Base-by-base conservation (phyloP, 2,329 filamentous ascomycete species). In the Cladosporium sp. region DNA sequence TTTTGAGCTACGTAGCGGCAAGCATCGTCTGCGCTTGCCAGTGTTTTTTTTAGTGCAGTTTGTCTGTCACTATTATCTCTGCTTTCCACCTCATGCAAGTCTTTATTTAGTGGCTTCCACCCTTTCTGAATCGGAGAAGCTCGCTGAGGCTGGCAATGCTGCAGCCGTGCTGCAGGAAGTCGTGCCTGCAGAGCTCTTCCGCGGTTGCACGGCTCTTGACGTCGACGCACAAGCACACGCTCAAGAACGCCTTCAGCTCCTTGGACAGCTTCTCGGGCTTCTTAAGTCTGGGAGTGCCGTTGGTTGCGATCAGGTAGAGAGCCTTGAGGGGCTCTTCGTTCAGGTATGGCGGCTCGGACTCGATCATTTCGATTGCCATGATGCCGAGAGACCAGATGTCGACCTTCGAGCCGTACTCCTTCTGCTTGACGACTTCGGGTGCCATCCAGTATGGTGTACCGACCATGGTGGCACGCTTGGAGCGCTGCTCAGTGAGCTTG, bases 381-480 rank as follows among this genome's bases (percentile, higher is more conserved):
- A 99, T 99, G 75, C 95, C 95, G 68, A 99, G 84, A 34, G 93
- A 97, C 95, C 95, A 99, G 76, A 98, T 97, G 77, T 99, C 95
- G 69, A 98, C 95, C 84, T 98, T 98, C 76, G 92, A 91, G 47
- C 94, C 95, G 75, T 99, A 99, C 80, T 97, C 94, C 83, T 98
- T 98, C 79, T 98, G 95, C 83, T 98, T 98, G 77, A 99, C 95
- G 54, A 99, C 95, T 80, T 99, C 95, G 44, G 95, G 95, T 10
- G 95, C 95, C 95, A 99, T 99, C 95, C 95, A 99, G 85, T 98
- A 99, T 18, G 95, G 95, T 38, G 95, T 99, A 70, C 95, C 95
- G 65, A 99, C 95, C 95, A 99, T 98, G 66, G 95, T 99, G 52
- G 94, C 93, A 79, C 95, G 93, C 85, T 99, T 98, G 73, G 88